phyloP scores from a whole-genome alignment of 345 rosid genomes.

The Syzygium aqueum region DNA sequence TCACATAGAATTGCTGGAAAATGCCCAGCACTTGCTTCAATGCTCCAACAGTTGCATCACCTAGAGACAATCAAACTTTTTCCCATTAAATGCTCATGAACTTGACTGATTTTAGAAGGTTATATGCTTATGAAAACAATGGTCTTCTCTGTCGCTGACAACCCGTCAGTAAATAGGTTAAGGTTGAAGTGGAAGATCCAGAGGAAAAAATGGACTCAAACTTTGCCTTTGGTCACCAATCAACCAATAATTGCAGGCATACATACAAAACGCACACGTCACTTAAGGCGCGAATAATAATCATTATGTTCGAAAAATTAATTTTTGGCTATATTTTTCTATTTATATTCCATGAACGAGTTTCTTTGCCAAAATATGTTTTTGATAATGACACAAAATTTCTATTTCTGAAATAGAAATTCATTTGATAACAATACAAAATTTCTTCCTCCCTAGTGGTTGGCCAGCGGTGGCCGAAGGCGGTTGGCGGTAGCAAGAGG shows the following conservation, averaged over 20 bases:
- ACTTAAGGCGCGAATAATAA: no score
- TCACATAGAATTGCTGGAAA: neutral
- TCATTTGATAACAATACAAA: no score
- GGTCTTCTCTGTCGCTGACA: neutral
- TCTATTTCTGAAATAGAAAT: no score
- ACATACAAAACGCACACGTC: neutral
- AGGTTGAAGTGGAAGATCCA: neutral
- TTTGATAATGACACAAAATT: no score
- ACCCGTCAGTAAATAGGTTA: neutral
- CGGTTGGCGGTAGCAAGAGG: no score
- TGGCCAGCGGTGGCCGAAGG: no score
- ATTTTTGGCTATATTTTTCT: no score
- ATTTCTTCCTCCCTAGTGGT: no score
- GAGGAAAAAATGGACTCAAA: neutral
- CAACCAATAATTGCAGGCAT: neutral
- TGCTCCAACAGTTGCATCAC: neutral
- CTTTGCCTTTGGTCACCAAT: neutral
- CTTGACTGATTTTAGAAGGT: neutral
- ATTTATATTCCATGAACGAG: no score
- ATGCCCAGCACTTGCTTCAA: neutral
- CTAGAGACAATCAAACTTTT: neutral
- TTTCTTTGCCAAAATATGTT: no score
- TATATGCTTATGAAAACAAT: neutral
- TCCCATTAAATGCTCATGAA: neutral
- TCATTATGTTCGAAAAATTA: no score